Percentiles rank a stretch among this genome's conserved stretches.
phyloP scores from a whole-genome alignment of 202 grass and related monocot species.

The Setaria viridis region DNA sequence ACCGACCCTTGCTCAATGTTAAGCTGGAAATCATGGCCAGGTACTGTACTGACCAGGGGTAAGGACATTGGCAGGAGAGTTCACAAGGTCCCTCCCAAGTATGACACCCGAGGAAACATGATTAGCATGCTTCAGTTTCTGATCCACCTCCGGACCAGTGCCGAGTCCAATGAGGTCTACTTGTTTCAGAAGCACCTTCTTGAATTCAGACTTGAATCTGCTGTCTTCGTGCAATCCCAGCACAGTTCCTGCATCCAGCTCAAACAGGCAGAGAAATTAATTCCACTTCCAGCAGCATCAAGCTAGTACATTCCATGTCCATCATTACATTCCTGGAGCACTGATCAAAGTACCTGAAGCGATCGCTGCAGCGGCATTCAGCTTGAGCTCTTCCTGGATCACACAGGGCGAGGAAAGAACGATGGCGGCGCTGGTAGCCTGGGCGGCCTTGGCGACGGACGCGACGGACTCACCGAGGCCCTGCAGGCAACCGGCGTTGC shows the following conservation, averaged over 20 bases:
- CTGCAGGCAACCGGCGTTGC: slow-evolving; percentile 41
- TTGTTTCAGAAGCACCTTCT: slow-evolving; percentile 80
- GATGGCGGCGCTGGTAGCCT: slow-evolving; percentile 68
- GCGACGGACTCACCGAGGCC: slow-evolving; percentile 75
- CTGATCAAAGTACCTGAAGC: slow-evolving; percentile 60
- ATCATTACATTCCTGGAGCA: not conserved
- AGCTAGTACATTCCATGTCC: not conserved
- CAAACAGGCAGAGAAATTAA: slow-evolving; percentile 1
- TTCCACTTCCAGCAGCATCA: not conserved
- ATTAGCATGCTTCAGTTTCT: slow-evolving; percentile 71
- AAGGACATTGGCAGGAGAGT: slow-evolving; percentile 95
- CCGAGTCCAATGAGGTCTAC: slow-evolving; percentile 86
- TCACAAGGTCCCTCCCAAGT: slow-evolving; percentile 87
- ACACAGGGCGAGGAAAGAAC: slow-evolving; percentile 56
- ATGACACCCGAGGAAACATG: slow-evolving; percentile 80
- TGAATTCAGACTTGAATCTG: slow-evolving; percentile 90
- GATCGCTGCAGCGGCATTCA: slow-evolving; percentile 67
- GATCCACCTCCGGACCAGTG: slow-evolving; percentile 64
- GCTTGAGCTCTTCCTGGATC: slow-evolving; percentile 52
- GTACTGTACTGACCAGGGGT: slow-evolving; percentile 68
- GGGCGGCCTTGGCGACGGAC: slow-evolving; percentile 65
- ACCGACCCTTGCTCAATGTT: not conserved
- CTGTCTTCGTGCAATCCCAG: slow-evolving; percentile 83
- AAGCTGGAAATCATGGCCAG: no score
- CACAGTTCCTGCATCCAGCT: slow-evolving; percentile 62